Evolutionary conservation across 257 asterid genomes (phyloP).

Genomic region (Solanum piurae): DNA sequence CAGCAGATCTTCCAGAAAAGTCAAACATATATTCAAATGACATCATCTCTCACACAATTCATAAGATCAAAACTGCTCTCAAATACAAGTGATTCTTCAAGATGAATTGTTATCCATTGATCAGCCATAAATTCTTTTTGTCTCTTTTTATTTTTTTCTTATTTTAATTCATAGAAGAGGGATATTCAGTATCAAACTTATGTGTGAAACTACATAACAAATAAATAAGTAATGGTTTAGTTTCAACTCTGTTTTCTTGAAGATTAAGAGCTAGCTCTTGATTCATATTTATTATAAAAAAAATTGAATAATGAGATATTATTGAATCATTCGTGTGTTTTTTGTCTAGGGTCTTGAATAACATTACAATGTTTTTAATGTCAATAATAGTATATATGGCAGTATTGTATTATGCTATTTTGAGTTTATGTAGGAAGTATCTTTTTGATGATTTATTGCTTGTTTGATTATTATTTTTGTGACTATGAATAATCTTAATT

Average conservation of each 20-base stretch:
- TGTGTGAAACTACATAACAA: not conserved
- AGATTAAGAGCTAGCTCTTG: no score
- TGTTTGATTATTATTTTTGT: not conserved
- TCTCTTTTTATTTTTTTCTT: not conserved
- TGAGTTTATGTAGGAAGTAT: no score
- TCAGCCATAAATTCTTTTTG: not conserved
- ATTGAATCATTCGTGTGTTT: not conserved
- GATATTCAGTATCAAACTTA: no score
- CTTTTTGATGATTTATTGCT: not conserved
- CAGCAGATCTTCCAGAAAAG: constrained; percentile 42
- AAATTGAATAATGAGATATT: not conserved
- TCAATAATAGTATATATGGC: not conserved
- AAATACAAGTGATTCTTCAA: constrained; percentile 12
- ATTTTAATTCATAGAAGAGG: not conserved
- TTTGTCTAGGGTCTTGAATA: not conserved
- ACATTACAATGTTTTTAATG: not conserved
- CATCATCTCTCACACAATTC: constrained; percentile 41
- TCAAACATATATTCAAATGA: constrained; percentile 45
- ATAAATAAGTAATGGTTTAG: no score
- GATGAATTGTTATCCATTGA: not conserved
- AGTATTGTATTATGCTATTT: no score
- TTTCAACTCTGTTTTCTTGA: no score
- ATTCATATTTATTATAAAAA: no score
- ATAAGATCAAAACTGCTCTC: constrained; percentile 41
- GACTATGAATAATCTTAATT: not conserved